Conservation (phyloP, 495 filamentous ascomycete species). For the Sphaerosporella brunnea region DNA sequence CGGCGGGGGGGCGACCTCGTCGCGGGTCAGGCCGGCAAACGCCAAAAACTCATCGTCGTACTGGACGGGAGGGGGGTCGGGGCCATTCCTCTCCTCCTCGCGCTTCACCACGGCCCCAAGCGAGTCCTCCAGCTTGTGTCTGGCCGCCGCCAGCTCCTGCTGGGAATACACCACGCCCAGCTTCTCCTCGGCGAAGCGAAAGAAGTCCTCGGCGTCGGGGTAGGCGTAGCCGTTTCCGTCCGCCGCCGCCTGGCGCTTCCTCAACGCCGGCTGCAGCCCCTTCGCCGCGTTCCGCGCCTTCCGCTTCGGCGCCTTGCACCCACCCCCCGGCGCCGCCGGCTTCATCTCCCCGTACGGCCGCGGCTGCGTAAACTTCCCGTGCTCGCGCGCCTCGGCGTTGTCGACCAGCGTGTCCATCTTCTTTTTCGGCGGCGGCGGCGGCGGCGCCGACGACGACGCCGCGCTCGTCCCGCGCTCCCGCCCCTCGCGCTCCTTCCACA, state of each 20-base stretch:
- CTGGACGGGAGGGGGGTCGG: conserved; percentile 1
- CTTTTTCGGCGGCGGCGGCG: no score
- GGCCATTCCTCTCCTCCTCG: not conserved
- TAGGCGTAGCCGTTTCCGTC: not conserved
- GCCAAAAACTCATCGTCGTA: conserved; percentile 6
- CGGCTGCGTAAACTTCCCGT: not conserved
- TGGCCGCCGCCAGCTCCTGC: not conserved
- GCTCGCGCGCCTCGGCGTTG: not conserved
- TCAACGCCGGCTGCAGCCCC: not conserved
- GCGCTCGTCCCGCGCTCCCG: not conserved
- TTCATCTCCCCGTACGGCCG: not conserved
- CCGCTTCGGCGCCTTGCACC: not conserved
- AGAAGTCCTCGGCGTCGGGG: conserved; percentile 4
- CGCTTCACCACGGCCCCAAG: not conserved
- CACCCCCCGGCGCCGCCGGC: not conserved
- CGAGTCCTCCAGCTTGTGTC: not conserved
- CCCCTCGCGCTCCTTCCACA: not conserved
- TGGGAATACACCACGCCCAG: not conserved
- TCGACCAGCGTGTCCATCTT: conserved; percentile 3
- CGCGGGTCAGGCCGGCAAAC: conserved; percentile 2
- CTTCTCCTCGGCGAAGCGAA: not conserved
- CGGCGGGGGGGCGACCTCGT: conserved; percentile 1
- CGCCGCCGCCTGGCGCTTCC: not conserved
- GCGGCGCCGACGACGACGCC: no score
- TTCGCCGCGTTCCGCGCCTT: not conserved